Evolutionary conservation across 805 yeast genomes (phyloP), one percentile per base, ranked within the genome.

Genomic region (Candida silvicultrix): DNA sequence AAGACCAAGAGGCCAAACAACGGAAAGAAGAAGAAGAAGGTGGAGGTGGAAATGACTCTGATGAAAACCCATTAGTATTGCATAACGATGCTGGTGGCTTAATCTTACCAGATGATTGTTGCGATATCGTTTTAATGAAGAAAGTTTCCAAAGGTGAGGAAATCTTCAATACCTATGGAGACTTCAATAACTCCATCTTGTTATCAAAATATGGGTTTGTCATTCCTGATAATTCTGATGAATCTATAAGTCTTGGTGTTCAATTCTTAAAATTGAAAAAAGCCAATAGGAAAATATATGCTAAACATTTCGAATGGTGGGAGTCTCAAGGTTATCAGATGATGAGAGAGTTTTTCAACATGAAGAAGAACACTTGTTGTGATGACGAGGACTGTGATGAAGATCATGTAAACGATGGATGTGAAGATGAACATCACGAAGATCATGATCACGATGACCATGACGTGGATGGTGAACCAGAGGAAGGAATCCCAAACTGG

Each of bases 81-180:
- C 50, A 47, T 14, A 42, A 44, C 16, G 51, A 44, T 14, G 48
- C 58, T 25, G 65, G 65, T 38, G 56, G 45, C 9, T 58, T 57
- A 22, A 50, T 73, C 3, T 49, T 59, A 4, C 68, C 76, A 2
- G 74, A 73, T 44, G 77, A 78, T 47, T 82, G 89, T 51, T 87
- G 95, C 54, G 96, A 89, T 54, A 78, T 89, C 14, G 70, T 77
- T 0, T 56, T 83, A 2, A 67, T 70, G 18, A 60, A 59, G 14
- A 58, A 64, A 2, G 77, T 86, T 0, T 43, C 55, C 1, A 58
- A 65, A 31, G 78, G 79, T 8, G 61, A 69, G 12, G 97, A 92
- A 57, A 57, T 92, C 14, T 86, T 81, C 69, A 89, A 88, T 64
- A 81, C 94, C 0, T 90, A 89, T 56, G 97, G 97, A 0, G 83